These are phyloP conservation scores for Penicillium sp. DNA, from an alignment of 2,329 filamentous ascomycete genomes.

Conservation along the genomic window DNA sequence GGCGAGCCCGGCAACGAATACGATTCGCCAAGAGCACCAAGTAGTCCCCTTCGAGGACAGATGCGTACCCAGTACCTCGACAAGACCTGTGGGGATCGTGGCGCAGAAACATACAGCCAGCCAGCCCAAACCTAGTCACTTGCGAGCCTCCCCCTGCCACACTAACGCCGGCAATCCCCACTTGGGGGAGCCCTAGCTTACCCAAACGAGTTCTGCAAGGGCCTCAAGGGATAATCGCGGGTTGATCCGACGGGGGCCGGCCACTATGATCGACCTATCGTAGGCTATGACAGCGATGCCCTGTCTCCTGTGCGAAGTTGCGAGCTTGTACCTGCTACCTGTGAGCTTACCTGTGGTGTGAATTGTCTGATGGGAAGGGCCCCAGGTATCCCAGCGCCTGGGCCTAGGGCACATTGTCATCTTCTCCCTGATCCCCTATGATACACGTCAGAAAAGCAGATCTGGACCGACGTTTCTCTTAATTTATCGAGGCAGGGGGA, in stretches of 20 bases:
- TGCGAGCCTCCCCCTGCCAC: conserved; percentile 3
- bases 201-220: conserved; percentile 15
- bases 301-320: neutral
- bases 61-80: neutral
- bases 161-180: neutral
- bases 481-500: conserved; percentile 5
- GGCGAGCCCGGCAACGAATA: neutral
- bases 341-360: neutral
- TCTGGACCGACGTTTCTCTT: neutral
- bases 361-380: neutral
- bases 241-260: conserved; percentile 18
- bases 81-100: conserved; percentile 4
- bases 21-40: conserved; percentile 8
- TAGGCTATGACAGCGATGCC: neutral
- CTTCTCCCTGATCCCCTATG: neutral
- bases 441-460: neutral
- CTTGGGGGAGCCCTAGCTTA: neutral
- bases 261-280: conserved; percentile 15
- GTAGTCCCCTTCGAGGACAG: neutral
- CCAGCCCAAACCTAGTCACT: neutral
- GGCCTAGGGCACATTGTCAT: neutral
- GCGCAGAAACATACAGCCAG: conserved; percentile 8
- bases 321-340: conserved; percentile 1
- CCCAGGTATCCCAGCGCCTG: neutral
- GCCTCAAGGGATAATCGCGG: conserved; percentile 16